Percentiles rank a stretch among this genome's conserved stretches.
Conservation (phyloP, 768 basidiomycete genomes). For the Tephrocybe sp. region DNA sequence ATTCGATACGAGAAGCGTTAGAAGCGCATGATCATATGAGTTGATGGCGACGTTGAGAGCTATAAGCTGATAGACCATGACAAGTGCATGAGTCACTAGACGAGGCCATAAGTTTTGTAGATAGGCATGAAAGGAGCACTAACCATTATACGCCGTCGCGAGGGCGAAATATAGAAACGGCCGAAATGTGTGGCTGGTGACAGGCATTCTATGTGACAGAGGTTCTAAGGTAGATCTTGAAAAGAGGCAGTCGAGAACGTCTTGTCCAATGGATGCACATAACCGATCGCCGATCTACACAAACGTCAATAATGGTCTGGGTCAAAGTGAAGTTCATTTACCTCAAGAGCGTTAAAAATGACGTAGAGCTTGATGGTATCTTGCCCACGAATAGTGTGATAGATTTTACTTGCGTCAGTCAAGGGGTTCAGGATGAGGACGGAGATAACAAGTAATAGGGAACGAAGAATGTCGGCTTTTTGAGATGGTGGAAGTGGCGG, state of each 20-base stretch:
- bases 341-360: slow-evolving; percentile 97
- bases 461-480: slow-evolving; percentile 89
- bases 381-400: slow-evolving; percentile 95
- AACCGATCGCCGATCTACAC: slow-evolving; percentile 88
- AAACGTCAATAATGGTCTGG: slow-evolving; percentile 4
- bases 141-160: slow-evolving; percentile 81
- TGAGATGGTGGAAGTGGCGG: slow-evolving; percentile 77
- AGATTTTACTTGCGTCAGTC: slow-evolving; percentile 96
- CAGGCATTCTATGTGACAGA: slow-evolving; percentile 57
- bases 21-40: slow-evolving; percentile 92
- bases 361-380: slow-evolving; percentile 99
- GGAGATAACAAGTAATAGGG: slow-evolving; percentile 70
- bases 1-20: slow-evolving; percentile 93
- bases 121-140: slow-evolving; percentile 22
- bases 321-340: slow-evolving; percentile 33
- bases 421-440: slow-evolving; percentile 73
- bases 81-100: slow-evolving; percentile 83
- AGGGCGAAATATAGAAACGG: slow-evolving; percentile 84
- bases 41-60: slow-evolving; percentile 97
- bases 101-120: not conserved
- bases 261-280: slow-evolving; percentile 96
- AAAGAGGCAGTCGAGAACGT: slow-evolving; percentile 94
- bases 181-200: slow-evolving; percentile 65
- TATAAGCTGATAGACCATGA: slow-evolving; percentile 94
- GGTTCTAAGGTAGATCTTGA: slow-evolving; percentile 85